Conservation (phyloP, 306 rosid genomes). For the Cicer yamashitae region DNA sequence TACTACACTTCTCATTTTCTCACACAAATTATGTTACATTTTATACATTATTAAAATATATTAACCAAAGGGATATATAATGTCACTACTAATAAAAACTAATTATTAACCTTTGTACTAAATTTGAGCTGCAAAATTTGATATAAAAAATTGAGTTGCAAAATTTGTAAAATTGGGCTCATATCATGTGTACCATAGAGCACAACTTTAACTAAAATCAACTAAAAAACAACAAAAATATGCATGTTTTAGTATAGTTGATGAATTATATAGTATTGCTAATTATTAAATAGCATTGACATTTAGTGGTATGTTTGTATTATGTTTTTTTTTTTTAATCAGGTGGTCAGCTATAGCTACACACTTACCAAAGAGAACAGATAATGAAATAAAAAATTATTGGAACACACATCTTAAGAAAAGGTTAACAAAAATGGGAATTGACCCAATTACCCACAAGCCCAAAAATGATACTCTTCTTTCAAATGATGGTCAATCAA, state of each 20-base stretch:
- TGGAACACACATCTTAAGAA: constrained; percentile 99
- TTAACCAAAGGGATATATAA: background rate
- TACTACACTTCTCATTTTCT: constrained; percentile 11
- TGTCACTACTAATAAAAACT: background rate
- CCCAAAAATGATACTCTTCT: constrained; percentile 79
- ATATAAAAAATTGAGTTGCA: no score
- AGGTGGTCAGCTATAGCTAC: constrained; percentile 99
- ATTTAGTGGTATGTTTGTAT: constrained; percentile 40
- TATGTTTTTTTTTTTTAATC: constrained; percentile 24
- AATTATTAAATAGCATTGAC: constrained; percentile 13
- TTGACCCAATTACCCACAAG: constrained; percentile 95
- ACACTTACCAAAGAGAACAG: constrained; percentile 94
- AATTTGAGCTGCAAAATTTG: background rate
- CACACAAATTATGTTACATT: constrained; percentile 1
- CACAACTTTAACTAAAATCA: background rate
- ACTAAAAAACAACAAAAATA: background rate
- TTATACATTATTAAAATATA: constrained; percentile 9
- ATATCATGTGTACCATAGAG: background rate
- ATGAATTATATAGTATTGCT: constrained; percentile 13
- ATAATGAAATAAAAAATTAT: constrained; percentile 94
- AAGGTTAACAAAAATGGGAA: constrained; percentile 93
- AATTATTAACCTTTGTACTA: background rate
- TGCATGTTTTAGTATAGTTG: constrained; percentile 21
- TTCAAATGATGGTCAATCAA: constrained; percentile 74
- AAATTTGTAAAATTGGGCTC: background rate